Evolutionary conservation across 208 protist genomes (phyloP), one percentile per base, ranked within the genome.

Genomic region (Crithidia brevicula): DNA sequence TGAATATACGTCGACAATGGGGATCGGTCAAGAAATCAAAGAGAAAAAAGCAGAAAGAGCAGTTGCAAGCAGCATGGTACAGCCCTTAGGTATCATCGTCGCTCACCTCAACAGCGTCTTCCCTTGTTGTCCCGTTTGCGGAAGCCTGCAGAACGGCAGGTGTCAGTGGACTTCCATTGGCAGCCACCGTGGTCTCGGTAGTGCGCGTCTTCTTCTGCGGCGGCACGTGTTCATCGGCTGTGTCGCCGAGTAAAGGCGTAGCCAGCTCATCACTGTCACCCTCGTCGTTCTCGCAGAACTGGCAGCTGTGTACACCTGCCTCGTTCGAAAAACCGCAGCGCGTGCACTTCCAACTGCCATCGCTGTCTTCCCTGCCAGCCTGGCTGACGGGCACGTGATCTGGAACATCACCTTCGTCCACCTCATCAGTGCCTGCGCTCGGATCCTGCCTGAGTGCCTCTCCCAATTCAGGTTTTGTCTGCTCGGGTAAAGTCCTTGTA

Each of bases 281-380:
- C 18, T 47, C 47, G 36, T 69, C 49, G 53, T 45, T 27, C 23
- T 51, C 54, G 20, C 43, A 53, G 7, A 43, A 46, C 34, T 51
- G 31, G 11, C 60, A 42, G 9, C 52, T 16, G 6, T 33, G 40
- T 10, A n/a, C 38, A 18, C 16, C 36, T 3, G 36, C 30, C 15
- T 49, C 43, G 52, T 82, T 82, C 38, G 50, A 68, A 34, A 77
- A 82, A 2, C 64, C 67, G 50, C 77, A 82, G 6, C 77, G 77
- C 15, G 52, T n/a, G 33, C 77, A 82, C 43, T 9, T 40, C 72
- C 77, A 82, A 6, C 59, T 31, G 8, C 43, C 56, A 15, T 59
- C 23, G 33, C 53, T 15, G 45, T 59, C 43, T 0, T 61, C n/a
- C 28, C 25, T 15, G 1, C 43, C 65, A 15, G n/a, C 52, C 30